A percentile compares a stretch with the other conserved stretches of the same genome.
Conservation (phyloP, 148 eudicot genomes). For the Vaccinium corymbosum region DNA sequence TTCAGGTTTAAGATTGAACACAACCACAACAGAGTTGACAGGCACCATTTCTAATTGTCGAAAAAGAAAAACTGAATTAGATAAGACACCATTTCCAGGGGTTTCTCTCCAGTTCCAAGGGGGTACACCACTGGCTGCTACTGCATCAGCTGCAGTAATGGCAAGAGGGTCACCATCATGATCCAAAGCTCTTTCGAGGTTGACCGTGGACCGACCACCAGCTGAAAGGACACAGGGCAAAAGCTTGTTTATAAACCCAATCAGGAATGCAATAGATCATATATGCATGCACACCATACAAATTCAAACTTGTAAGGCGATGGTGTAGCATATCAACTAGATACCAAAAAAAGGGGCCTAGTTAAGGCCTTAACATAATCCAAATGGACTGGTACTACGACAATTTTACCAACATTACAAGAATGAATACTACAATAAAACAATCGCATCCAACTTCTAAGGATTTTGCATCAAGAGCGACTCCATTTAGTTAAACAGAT, state of each 20-base stretch:
- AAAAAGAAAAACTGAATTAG: neutral
- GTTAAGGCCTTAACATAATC: neutral
- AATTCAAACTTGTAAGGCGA: neutral
- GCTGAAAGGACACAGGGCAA: conserved; percentile 32
- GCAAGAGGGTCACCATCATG: conserved; percentile 74
- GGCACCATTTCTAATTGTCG: neutral
- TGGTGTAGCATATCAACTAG: neutral
- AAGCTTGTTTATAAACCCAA: conserved; percentile 13
- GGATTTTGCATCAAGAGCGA: neutral
- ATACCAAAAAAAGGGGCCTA: neutral
- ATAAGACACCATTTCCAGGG: conserved; percentile 57
- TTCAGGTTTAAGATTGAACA: neutral
- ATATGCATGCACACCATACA: neutral
- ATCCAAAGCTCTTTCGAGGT: conserved; percentile 57
- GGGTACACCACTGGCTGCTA: conserved; percentile 48
- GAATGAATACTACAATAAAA: neutral
- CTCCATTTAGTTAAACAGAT: neutral
- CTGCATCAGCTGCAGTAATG: conserved; percentile 59
- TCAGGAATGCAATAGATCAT: neutral
- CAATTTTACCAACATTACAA: neutral
- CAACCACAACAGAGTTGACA: neutral
- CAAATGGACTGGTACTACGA: neutral
- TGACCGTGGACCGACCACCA: conserved; percentile 43
- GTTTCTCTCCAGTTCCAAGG: conserved; percentile 72
- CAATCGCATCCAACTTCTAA: neutral